Percentiles rank a stretch among this genome's conserved stretches.
phyloP scores from a whole-genome alignment of 805 yeast species.

The Candida taoyuanica region DNA sequence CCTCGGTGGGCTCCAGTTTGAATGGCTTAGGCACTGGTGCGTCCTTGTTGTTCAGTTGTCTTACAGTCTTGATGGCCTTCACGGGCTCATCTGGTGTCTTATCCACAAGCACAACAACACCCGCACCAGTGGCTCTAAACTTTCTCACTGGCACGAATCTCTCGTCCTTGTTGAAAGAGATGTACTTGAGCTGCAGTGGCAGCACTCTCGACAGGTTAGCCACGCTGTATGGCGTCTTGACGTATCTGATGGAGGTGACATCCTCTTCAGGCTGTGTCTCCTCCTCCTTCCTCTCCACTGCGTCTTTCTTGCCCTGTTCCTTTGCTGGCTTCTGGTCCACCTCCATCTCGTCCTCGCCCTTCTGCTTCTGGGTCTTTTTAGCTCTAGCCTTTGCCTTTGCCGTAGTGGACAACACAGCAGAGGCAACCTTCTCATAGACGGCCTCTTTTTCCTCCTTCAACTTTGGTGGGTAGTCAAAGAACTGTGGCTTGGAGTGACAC shows the following conservation, averaged over 20 bases:
- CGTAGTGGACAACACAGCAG: constrained; percentile 93
- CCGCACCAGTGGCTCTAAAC: constrained; percentile 55
- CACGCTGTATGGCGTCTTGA: constrained; percentile 63
- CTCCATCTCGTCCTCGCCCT: constrained; percentile 47
- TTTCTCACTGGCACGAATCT: constrained; percentile 82
- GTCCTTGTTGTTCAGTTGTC: constrained; percentile 68
- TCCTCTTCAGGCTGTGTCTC: constrained; percentile 17
- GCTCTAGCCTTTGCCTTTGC: constrained; percentile 93
- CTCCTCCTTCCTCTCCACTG: constrained; percentile 25
- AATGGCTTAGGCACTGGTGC: constrained; percentile 75
- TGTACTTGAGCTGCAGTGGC: constrained; percentile 81
- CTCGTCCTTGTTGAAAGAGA: constrained; percentile 69
- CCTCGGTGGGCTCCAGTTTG: constrained; percentile 37
- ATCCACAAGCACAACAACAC: constrained; percentile 70
- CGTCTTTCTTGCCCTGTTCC: constrained; percentile 17
- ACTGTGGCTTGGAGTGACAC: constrained; percentile 75
- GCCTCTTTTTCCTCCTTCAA: constrained; percentile 72
- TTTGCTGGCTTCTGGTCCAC: constrained; percentile 32
- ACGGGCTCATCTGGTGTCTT: constrained; percentile 54
- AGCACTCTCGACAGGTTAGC: constrained; percentile 82
- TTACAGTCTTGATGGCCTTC: constrained; percentile 73
- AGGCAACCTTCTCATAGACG: constrained; percentile 82
- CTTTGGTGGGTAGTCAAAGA: constrained; percentile 88
- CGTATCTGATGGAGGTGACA: constrained; percentile 44
- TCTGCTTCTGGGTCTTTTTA: constrained; percentile 51